These are phyloP conservation scores for Cryptosporidium tyzzeri DNA, from an alignment of 169 alveolate species.

Conservation along the genomic window DNA sequence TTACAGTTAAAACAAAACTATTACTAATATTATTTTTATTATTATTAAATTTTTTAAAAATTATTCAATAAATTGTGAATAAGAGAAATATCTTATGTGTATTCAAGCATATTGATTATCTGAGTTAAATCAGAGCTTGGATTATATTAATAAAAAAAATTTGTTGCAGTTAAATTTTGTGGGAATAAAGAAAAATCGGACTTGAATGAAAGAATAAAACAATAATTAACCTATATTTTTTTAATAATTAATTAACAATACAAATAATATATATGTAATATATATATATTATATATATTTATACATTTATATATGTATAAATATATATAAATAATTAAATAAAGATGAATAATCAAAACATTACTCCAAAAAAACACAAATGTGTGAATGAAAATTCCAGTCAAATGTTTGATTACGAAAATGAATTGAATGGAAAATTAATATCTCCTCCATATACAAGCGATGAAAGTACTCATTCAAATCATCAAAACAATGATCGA, in stretches of 20 bases:
- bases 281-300: not conserved
- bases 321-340: not conserved
- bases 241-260: not conserved
- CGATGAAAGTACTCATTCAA: not conserved
- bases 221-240: not conserved
- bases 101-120: not conserved
- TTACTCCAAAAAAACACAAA: slow-evolving; percentile 13
- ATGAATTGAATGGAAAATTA: slow-evolving; percentile 12
- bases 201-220: not conserved
- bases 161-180: not conserved
- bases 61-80: no score
- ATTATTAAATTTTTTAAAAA: no score
- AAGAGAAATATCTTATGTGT: not conserved
- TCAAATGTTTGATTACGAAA: slow-evolving; percentile 8
- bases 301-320: not conserved
- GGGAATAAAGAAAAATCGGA: not conserved
- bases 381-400: not conserved
- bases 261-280: not conserved
- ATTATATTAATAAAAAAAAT: not conserved
- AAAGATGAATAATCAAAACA: not conserved
- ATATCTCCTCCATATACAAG: slow-evolving; percentile 55
- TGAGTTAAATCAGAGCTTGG: not conserved
- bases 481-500: not conserved
- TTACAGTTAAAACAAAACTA: not conserved
- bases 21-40: no score